These are phyloP conservation scores for Gremmenia infestans DNA, from an alignment of 2,329 filamentous ascomycete genomes.

Conservation along the genomic window DNA sequence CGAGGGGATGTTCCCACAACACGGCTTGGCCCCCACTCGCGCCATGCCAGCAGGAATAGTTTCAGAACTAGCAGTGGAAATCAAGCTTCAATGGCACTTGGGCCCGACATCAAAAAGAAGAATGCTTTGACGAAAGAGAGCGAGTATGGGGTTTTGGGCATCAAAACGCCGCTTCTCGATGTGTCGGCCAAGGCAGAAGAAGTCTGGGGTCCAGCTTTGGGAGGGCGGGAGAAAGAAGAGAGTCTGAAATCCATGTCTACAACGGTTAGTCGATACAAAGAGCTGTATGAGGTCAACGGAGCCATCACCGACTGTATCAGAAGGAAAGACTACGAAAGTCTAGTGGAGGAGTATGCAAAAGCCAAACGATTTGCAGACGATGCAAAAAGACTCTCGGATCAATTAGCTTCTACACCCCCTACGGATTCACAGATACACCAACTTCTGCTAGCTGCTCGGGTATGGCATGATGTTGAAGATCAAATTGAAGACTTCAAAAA, in stretches of 20 bases:
- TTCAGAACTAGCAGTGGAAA: slow-evolving; percentile 36
- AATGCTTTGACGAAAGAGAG: slow-evolving; percentile 90
- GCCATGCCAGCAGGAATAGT: slow-evolving; percentile 34
- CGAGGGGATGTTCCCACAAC: slow-evolving; percentile 48
- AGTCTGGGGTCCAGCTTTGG: slow-evolving; percentile 91
- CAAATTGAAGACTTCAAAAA: slow-evolving; percentile 85
- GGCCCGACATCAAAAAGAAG: slow-evolving; percentile 63
- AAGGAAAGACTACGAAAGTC: slow-evolving; percentile 80
- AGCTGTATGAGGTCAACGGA: slow-evolving; percentile 75
- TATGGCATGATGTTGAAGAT: slow-evolving; percentile 91
- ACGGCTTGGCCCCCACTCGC: slow-evolving; percentile 31
- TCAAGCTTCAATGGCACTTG: slow-evolving; percentile 24
- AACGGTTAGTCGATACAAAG: slow-evolving; percentile 72
- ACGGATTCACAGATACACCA: slow-evolving; percentile 79
- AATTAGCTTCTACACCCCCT: slow-evolving; percentile 51
- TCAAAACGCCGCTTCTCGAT: slow-evolving; percentile 82
- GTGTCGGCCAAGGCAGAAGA: slow-evolving; percentile 93
- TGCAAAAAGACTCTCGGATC: slow-evolving; percentile 62
- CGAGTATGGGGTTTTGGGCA: slow-evolving; percentile 82
- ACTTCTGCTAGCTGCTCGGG: slow-evolving; percentile 80
- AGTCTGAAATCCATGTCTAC: slow-evolving; percentile 72
- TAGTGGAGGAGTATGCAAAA: slow-evolving; percentile 80
- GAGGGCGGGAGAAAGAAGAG: slow-evolving; percentile 86
- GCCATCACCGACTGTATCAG: slow-evolving; percentile 80
- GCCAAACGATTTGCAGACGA: slow-evolving; percentile 81